Evolutionary conservation across 371 early-diverging fungal species (phyloP), one percentile per base, ranked within the genome.

Genomic region (Choanephora cucurbitarum): DNA sequence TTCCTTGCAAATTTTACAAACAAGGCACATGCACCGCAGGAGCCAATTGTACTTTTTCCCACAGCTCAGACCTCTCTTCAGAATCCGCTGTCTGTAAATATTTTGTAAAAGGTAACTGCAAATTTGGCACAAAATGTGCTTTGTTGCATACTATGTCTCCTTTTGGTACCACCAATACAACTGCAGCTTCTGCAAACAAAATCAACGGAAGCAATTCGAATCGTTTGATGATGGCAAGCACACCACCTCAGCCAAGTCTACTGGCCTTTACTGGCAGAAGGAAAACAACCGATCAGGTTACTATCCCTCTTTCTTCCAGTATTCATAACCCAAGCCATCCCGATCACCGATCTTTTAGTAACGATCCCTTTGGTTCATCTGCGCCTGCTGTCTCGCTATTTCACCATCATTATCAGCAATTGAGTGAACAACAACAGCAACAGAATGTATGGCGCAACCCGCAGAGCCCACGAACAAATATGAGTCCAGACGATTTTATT

Each of bases 1-100:
- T 91, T 53, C 91, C 91, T 15, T 91, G 91, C 77, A 91, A 90
- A 68, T 91, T 91, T 64, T 90, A 79, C 73, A 86, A 81, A 60
- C 81, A 82, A 45, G 89, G 90, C 21, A 82, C 84, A 43, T 91
- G 91, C 66, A 86, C 89, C 2, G 90, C 90, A 19, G 91, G 91
- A 40, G 75, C 82, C 58, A 84, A 84, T 58, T 91, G 91, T 62
- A 77, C 80, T 50, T 91, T 91, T 66, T 91, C 89, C 37, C 91
- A 90, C 71, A 83, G 75, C 44, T 71, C 79, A 57, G 85, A 82
- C 50, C 57, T 81, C 15, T 67, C 74, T 45, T 73, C 82, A n/a
- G 85, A 83, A 44, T 73, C 77, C 43, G 68, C 78, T 24, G 81
- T 87, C 6, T 91, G 91, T 80, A 87, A 87, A 63, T 90, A 90